These are phyloP conservation scores for Aspergillus brasiliensis DNA, from an alignment of 2,329 filamentous ascomycete genomes.

Conservation along the genomic window DNA sequence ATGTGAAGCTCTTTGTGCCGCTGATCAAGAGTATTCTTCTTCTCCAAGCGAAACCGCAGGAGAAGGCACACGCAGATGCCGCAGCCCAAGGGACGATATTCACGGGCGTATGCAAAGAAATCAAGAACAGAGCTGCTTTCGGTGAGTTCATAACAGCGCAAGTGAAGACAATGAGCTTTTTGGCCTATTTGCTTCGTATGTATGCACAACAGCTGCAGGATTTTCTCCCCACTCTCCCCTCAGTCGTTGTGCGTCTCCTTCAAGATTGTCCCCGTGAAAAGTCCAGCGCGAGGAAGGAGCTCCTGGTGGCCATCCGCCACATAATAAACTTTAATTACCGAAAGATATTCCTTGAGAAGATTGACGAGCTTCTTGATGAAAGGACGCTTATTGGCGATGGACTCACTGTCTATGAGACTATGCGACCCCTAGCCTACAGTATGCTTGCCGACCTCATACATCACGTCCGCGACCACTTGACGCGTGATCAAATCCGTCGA, in stretches of 20 bases:
- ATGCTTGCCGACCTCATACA: constrained; percentile 99
- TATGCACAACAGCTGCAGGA: constrained; percentile 86
- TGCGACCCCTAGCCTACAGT: constrained; percentile 93
- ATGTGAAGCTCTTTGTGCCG: constrained; percentile 90
- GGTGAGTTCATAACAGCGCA: constrained; percentile 97
- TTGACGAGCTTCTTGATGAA: constrained; percentile 93
- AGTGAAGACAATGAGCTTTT: constrained; percentile 98
- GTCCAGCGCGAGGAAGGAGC: constrained; percentile 87
- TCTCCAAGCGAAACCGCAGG: constrained; percentile 88
- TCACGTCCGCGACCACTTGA: constrained; percentile 87
- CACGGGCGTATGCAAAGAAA: constrained; percentile 87
- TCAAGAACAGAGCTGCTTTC: constrained; percentile 91
- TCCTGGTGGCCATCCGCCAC: constrained; percentile 93
- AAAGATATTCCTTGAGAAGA: constrained; percentile 90
- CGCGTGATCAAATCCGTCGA: constrained; percentile 86
- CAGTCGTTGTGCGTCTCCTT: constrained; percentile 85
- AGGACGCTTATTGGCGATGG: constrained; percentile 93
- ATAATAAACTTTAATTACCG: constrained; percentile 99
- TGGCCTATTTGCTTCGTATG: constrained; percentile 87
- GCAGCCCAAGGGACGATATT: constrained; percentile 78
- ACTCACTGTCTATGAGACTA: constrained; percentile 93
- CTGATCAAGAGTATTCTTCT: constrained; percentile 88
- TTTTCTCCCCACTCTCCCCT: constrained; percentile 81
- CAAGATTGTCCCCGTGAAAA: constrained; percentile 95
- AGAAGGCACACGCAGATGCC: constrained; percentile 86